Evolutionary conservation across 306 rosid species (phyloP).

Genomic region (Dryas drummondii): DNA sequence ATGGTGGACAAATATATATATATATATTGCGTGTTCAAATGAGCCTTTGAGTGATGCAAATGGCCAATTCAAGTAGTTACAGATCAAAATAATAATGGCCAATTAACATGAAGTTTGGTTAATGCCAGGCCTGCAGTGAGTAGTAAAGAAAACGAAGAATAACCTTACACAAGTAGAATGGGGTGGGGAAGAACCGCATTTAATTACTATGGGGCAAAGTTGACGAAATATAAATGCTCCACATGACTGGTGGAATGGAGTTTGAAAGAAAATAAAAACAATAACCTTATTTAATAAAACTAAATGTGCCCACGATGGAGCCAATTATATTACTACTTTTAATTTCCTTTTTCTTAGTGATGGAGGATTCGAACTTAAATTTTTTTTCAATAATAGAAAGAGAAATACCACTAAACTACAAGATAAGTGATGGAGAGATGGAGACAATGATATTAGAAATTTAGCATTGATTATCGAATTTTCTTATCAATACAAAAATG

Average conservation of each 20-base stretch:
- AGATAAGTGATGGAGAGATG: too few species aligned
- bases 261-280: too few species aligned
- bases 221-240: constrained; percentile 4
- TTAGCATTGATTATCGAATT: too few species aligned
- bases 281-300: too few species aligned
- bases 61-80: constrained; percentile 10
- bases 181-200: neutral
- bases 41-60: constrained; percentile 9
- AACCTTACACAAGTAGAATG: neutral
- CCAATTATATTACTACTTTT: too few species aligned
- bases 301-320: neutral
- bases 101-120: neutral
- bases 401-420: too few species aligned
- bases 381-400: too few species aligned
- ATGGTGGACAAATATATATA: neutral
- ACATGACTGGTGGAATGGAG: neutral
- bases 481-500: too few species aligned
- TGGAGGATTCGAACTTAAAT: too few species aligned
- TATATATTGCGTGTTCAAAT: neutral
- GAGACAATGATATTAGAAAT: too few species aligned
- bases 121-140: neutral
- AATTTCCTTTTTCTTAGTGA: too few species aligned
- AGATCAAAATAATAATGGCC: neutral
- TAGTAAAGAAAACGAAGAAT: neutral
- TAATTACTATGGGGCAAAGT: neutral